These are phyloP conservation scores for Aureobasidium vineae DNA, from an alignment of 2,329 filamentous ascomycete species.

Conservation along the genomic window DNA sequence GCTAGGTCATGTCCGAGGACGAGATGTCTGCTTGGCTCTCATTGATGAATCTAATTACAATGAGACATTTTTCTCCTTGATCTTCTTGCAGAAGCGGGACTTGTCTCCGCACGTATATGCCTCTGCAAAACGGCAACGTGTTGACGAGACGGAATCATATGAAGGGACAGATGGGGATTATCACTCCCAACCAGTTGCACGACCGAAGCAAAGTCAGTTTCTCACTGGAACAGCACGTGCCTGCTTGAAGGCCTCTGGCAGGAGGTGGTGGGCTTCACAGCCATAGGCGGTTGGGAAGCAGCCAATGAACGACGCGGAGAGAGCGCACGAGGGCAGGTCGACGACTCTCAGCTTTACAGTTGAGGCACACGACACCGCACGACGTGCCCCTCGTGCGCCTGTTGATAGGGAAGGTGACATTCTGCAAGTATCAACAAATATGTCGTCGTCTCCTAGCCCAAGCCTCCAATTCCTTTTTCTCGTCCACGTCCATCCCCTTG, in stretches of 20 bases:
- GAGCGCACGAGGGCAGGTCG: slow-evolving; percentile 25
- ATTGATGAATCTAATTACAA: too few relatives aligned
- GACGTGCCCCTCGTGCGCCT: slow-evolving; percentile 18
- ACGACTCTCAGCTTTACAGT: slow-evolving; percentile 10
- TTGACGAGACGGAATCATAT: background rate
- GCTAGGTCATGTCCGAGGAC: background rate
- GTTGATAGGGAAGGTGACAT: slow-evolving; percentile 22
- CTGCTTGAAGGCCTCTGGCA: background rate
- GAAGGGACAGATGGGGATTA: background rate
- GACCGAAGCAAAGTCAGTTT: slow-evolving; percentile 7
- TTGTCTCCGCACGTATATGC: background rate
- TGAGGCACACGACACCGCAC: slow-evolving; percentile 24
- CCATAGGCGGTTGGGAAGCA: slow-evolving; percentile 3
- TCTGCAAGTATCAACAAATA: slow-evolving; percentile 18
- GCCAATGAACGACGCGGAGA: slow-evolving; percentile 17
- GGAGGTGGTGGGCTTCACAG: slow-evolving; percentile 7
- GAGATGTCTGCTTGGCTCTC: background rate
- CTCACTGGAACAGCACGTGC: slow-evolving; percentile 24
- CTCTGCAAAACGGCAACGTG: background rate
- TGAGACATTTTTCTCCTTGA: background rate
- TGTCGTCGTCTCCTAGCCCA: slow-evolving; percentile 9
- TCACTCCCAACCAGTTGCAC: slow-evolving; percentile 8
- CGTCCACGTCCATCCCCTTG: slow-evolving; percentile 8
- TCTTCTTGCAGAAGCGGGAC: background rate
- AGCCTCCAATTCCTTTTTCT: background rate